Conservation (phyloP, 2,329 filamentous ascomycete genomes). For the Pestalotiopsis sp. region DNA sequence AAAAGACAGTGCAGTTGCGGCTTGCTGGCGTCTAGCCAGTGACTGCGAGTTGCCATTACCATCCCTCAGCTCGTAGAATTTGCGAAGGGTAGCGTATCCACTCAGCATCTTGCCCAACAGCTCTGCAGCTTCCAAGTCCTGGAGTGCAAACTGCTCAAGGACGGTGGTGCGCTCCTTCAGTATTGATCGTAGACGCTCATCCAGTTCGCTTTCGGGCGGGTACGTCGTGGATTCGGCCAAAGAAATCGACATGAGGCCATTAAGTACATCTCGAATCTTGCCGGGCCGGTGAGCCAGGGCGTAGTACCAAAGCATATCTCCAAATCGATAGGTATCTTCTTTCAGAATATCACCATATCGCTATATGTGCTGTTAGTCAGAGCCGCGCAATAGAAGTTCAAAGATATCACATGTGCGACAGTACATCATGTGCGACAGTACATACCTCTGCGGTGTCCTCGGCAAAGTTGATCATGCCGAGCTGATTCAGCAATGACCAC, state of each 20-base stretch:
- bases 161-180: constrained; percentile 73
- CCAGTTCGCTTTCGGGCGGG: constrained; percentile 72
- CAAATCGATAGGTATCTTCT: constrained; percentile 75
- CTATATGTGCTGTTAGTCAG: constrained; percentile 48
- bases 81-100: constrained; percentile 88
- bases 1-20: constrained; percentile 76
- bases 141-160: constrained; percentile 70
- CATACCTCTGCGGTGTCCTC: constrained; percentile 81
- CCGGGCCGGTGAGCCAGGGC: constrained; percentile 77
- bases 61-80: constrained; percentile 90
- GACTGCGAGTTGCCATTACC: constrained; percentile 50
- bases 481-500: constrained; percentile 74
- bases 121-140: constrained; percentile 80
- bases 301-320: constrained; percentile 88
- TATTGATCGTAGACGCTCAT: constrained; percentile 70
- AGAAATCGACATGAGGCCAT: constrained; percentile 85
- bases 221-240: constrained; percentile 83
- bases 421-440: constrained; percentile 38
- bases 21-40: constrained; percentile 65
- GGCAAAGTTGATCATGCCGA: constrained; percentile 79
- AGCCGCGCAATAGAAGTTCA: not conserved
- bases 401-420: not conserved
- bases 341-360: constrained; percentile 81
- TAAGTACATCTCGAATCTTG: constrained; percentile 84
- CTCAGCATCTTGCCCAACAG: constrained; percentile 84